Base-by-base conservation (phyloP, 2,329 filamentous ascomycete genomes). In the Laburnicola sp. region DNA sequence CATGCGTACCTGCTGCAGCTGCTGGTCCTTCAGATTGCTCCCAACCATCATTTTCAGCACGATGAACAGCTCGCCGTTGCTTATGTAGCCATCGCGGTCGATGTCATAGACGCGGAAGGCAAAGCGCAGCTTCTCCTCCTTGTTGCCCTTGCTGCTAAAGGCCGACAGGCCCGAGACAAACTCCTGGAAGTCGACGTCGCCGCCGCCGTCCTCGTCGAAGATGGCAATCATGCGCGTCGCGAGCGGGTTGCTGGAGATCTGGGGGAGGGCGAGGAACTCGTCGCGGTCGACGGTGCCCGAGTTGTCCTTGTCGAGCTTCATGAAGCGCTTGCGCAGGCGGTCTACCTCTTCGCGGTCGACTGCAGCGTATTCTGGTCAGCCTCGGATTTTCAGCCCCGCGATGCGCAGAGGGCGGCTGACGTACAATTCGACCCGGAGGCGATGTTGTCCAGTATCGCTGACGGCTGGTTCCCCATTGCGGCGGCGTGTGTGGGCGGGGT, bases 21-120 rank as follows among this genome's bases (percentile, higher is more conserved):
- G 94, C 77, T 97, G 91, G 75, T 99, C 94, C 82, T 99, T 99
- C 69, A 99, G 79, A 76, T 99, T 99, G 79, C 89, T 97, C 53
- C 94, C 94, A 45, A 99, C 94, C 94, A 99, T 99, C 94, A 99
- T 99, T 88, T 99, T 99, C 68, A 99, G 82, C 69, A 99, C 94
- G 68, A 99, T 97, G 75, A 97, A 99, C 45, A 99, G 84, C 80
- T 99, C 94, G 67, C 94, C 94, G 75, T 99, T 99, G 80, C 90
- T 96, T 71, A 99, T 99, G 78, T 89, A 99, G 23, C 94, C 94
- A 75, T 99, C 94, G 54, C 94, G 90, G 76, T 99, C 94, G 69
- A 99, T 97, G 74, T 99, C 94, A 81, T 99, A 99, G 55, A 99
- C 94, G 76, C 97, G 96, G 84, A 99, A 99, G 38, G 94, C 94